Percentiles rank a stretch among this genome's conserved stretches.
Conservation (phyloP, 306 rosid genomes). For the Mimosa bimucronata region DNA sequence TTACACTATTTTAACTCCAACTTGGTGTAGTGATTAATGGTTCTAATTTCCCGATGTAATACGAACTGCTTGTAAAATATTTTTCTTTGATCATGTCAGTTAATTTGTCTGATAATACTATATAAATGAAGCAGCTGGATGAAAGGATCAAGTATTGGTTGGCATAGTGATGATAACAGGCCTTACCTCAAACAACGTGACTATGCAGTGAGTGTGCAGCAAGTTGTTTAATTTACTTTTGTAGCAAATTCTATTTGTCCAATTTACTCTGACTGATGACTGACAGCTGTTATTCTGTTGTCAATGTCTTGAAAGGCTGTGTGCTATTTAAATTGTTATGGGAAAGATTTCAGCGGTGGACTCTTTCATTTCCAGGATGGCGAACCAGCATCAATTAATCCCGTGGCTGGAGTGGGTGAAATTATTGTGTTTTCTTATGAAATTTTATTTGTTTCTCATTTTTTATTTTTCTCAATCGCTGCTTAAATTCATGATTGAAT, state of each 20-base stretch:
- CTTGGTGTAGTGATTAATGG: neutral
- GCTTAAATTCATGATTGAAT: neutral
- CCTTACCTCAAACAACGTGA: slow-evolving; percentile 86
- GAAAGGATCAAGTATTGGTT: slow-evolving; percentile 90
- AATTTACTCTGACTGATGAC: slow-evolving; percentile 31
- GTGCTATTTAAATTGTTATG: slow-evolving; percentile 76
- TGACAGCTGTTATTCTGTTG: slow-evolving; percentile 39
- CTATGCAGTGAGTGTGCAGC: slow-evolving; percentile 63
- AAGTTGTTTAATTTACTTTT: neutral
- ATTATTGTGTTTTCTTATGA: neutral
- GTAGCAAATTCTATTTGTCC: neutral
- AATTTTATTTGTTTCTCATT: slow-evolving; percentile 22
- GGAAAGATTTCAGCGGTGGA: slow-evolving; percentile 79
- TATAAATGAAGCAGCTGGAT: slow-evolving; percentile 63
- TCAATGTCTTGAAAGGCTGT: slow-evolving; percentile 66
- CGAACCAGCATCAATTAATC: slow-evolving; percentile 63
- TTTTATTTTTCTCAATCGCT: slow-evolving; percentile 6
- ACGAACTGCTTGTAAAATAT: neutral
- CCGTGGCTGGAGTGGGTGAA: slow-evolving; percentile 77
- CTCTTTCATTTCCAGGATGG: slow-evolving; percentile 87
- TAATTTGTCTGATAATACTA: slow-evolving; percentile 26
- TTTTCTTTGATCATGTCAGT: slow-evolving; percentile 14
- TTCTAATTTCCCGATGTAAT: neutral
- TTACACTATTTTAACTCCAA: neutral
- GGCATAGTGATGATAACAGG: slow-evolving; percentile 95